phyloP scores from a whole-genome alignment of 106 monocot genomes.

The Platanthera zijinensis region DNA sequence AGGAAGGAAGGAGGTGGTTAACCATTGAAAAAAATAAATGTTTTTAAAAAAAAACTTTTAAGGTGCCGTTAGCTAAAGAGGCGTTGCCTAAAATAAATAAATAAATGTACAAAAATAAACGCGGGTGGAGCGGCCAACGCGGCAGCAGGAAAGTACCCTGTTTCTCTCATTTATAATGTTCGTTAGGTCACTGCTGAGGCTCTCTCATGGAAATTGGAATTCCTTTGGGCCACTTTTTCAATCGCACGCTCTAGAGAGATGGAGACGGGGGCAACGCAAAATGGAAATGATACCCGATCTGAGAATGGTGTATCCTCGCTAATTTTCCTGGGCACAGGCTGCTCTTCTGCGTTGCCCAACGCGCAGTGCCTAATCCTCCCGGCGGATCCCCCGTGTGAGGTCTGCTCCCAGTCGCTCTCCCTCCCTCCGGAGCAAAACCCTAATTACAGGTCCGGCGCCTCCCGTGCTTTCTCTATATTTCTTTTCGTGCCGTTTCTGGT shows the following conservation, averaged over 20 bases:
- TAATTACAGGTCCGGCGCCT: constrained; percentile 9
- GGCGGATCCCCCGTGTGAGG: constrained; percentile 70
- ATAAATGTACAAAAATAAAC: too few relatives aligned
- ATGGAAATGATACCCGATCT: neutral
- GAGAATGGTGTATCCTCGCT: constrained; percentile 41
- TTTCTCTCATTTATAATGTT: too few relatives aligned
- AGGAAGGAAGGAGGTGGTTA: too few relatives aligned
- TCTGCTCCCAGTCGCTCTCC: constrained; percentile 45
- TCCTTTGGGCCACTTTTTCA: too few relatives aligned
- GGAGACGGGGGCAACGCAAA: neutral
- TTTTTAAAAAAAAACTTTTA: too few relatives aligned
- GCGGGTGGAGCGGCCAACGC: too few relatives aligned
- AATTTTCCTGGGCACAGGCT: constrained; percentile 87
- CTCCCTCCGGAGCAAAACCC: constrained; percentile 16
- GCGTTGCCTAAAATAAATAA: too few relatives aligned
- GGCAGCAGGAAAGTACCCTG: too few relatives aligned
- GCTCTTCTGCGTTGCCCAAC: constrained; percentile 74
- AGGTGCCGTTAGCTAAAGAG: too few relatives aligned
- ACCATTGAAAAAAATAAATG: too few relatives aligned
- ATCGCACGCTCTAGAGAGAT: neutral
- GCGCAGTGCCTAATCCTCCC: constrained; percentile 75
- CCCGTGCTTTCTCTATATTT: neutral
- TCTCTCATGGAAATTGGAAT: too few relatives aligned
- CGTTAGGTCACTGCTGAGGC: too few relatives aligned
- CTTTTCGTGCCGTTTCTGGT: neutral